Evolutionary conservation across 2,329 filamentous ascomycete species (phyloP), one percentile per base, ranked within the genome.

Genomic region (Ceratocystis destructans): DNA sequence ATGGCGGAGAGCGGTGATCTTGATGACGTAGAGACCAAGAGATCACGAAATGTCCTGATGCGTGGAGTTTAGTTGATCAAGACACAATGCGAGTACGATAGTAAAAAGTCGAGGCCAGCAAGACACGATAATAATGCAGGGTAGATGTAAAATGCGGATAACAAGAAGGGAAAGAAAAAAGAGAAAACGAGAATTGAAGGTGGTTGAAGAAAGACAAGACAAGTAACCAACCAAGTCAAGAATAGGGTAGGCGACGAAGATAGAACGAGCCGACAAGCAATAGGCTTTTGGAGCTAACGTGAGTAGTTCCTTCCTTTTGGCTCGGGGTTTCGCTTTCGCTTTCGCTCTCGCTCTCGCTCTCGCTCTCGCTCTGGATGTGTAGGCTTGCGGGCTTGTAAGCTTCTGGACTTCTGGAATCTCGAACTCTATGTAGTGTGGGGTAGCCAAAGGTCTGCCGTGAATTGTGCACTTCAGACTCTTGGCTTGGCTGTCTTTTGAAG

Each of bases 71-170:
- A 41, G 37, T 4, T 41, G 3, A 41, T 41, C 37, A 15, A 20
- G 22, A 22, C 46, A 48, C 46, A 22, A 48, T 48, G 46, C 46
- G 20, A 48, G 17, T 22, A 41, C 37, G 20, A 20, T 7, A 3
- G 10, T n/a, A 8, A 22, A 17, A 31, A 17, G 37, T 37, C 28
- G 57, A 61, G 28, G n/a, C 20, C 25, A 37, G 59, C 41, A 61
- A 44, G 31, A 37, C 20, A 44, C 59, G 15, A n/a, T 64, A 68
- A 68, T 64, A 69, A 66, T 62, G 59, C 31, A 22, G 41, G 15
- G 6, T 53, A 12, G 48, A 62, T 44, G 44, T 37, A n/a, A 61
- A 41, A 37, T 28, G 28, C 37, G 57, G 25, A 6, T 37, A n/a
- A 45, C 22, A 15, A 31, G n/a, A 45, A 15, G n/a, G 59, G 17